Conservation (phyloP, 805 yeast species). For the Suhomyces faveliae region DNA sequence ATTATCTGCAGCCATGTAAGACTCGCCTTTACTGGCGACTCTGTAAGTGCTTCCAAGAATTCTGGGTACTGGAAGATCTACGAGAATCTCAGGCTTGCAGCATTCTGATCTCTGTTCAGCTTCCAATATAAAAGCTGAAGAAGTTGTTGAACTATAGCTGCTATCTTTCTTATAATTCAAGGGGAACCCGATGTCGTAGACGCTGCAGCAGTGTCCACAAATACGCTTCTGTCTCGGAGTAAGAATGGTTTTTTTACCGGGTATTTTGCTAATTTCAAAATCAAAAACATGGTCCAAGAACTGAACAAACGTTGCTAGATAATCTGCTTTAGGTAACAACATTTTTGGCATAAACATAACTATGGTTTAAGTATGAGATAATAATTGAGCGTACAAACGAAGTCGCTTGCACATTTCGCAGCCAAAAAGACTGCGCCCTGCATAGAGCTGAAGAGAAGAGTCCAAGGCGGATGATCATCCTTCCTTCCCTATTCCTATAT, state of each 20-base stretch:
- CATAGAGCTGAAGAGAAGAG: too few relatives aligned
- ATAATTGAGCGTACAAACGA: background rate
- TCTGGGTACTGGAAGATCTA: background rate
- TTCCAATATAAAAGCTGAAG: background rate
- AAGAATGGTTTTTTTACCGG: background rate
- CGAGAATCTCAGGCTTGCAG: background rate
- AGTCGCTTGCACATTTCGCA: background rate
- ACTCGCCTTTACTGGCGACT: background rate
- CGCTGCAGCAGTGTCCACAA: background rate
- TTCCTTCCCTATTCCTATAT: too few relatives aligned
- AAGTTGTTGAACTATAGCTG: background rate
- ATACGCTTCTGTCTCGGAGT: background rate
- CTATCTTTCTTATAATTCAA: background rate
- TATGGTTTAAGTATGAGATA: background rate
- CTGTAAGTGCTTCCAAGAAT: background rate
- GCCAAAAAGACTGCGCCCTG: background rate
- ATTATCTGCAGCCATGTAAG: background rate
- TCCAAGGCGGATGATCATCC: too few relatives aligned
- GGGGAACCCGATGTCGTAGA: background rate
- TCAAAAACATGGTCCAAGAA: background rate
- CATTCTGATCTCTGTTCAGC: background rate
- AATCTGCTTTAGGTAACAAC: background rate
- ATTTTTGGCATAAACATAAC: background rate
- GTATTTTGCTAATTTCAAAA: background rate
- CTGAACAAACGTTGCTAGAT: background rate